A percentile compares a stretch with the other conserved stretches of the same genome.
phyloP scores from a whole-genome alignment of 2,329 filamentous ascomycete genomes.

The Cordyceps cateniannulata region DNA sequence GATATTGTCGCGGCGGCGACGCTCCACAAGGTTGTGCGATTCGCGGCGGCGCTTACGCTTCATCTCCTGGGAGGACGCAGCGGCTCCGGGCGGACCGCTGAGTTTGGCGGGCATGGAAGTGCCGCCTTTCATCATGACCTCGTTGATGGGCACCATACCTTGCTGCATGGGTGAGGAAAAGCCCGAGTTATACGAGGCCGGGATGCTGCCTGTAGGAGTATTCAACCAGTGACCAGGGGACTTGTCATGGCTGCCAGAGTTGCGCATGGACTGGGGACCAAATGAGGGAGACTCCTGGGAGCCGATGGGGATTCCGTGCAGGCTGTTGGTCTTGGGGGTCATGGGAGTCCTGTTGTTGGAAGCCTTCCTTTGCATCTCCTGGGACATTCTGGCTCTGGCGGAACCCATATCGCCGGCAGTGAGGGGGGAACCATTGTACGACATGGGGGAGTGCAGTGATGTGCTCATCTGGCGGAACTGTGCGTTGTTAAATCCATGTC shows the following conservation, averaged over 20 bases:
- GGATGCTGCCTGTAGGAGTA: conserved; percentile 68
- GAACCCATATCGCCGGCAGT: conserved; percentile 42
- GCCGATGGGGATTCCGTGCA: conserved; percentile 64
- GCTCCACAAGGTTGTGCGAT: conserved; percentile 94
- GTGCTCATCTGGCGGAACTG: conserved; percentile 65
- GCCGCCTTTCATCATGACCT: conserved; percentile 81
- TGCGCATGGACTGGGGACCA: conserved; percentile 70
- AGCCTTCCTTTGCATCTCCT: conserved; percentile 63
- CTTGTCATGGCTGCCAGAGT: conserved; percentile 66
- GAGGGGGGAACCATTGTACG: conserved; percentile 33
- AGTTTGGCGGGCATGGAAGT: conserved; percentile 89
- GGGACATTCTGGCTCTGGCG: conserved; percentile 50
- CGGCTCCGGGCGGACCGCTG: conserved; percentile 32
- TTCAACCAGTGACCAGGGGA: conserved; percentile 82
- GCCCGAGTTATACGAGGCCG: conserved; percentile 82
- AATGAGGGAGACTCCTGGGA: conserved; percentile 65
- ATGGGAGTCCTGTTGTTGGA: conserved; percentile 73
- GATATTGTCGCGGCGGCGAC: conserved; percentile 92
- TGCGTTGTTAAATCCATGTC: conserved; percentile 65
- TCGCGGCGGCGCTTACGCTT: conserved; percentile 87
- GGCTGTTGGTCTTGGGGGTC: conserved; percentile 77
- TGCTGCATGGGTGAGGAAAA: conserved; percentile 75
- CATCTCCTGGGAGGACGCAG: conserved; percentile 77
- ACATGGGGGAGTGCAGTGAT: conserved; percentile 38
- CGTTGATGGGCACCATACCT: conserved; percentile 71